A percentile compares a stretch with the other conserved stretches of the same genome.
These are phyloP conservation scores for Kwoniella bestiolae DNA, from an alignment of 768 basidiomycete genomes.

Conservation along the genomic window DNA sequence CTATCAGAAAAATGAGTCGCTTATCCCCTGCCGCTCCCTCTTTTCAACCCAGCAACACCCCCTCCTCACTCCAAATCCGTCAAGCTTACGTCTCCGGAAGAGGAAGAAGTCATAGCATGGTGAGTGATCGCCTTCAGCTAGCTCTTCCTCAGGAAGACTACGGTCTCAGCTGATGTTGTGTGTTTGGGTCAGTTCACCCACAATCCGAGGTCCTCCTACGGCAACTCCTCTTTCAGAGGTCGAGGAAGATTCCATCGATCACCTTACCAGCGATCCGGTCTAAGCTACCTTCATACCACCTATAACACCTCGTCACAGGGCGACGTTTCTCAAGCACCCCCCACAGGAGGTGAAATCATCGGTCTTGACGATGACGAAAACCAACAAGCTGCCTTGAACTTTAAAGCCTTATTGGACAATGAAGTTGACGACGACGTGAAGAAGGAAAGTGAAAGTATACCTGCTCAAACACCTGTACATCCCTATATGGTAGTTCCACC, in stretches of 20 bases:
- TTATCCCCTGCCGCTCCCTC: background rate
- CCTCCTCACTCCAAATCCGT: background rate
- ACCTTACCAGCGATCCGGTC: background rate
- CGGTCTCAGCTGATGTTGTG: no score
- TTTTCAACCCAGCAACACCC: background rate
- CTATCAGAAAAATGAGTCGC: background rate
- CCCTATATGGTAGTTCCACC: background rate
- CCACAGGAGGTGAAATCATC: slow-evolving; percentile 2
- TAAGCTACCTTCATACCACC: background rate
- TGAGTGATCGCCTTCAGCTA: background rate
- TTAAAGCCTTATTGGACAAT: slow-evolving; percentile 10
- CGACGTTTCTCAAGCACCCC: background rate
- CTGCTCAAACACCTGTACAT: background rate
- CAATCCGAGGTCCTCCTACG: background rate
- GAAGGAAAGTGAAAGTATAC: background rate
- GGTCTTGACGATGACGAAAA: slow-evolving; percentile 11
- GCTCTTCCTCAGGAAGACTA: no score
- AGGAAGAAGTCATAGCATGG: background rate
- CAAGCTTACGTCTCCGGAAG: background rate
- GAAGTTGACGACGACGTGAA: background rate
- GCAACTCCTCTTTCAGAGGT: background rate
- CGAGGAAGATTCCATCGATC: background rate
- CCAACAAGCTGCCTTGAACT: background rate
- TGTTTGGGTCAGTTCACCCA: background rate
- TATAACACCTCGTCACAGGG: background rate